Percentiles rank a stretch among this genome's conserved stretches.
Conservation (phyloP, 2,329 filamentous ascomycete genomes). For the Colletotrichum sidae region DNA sequence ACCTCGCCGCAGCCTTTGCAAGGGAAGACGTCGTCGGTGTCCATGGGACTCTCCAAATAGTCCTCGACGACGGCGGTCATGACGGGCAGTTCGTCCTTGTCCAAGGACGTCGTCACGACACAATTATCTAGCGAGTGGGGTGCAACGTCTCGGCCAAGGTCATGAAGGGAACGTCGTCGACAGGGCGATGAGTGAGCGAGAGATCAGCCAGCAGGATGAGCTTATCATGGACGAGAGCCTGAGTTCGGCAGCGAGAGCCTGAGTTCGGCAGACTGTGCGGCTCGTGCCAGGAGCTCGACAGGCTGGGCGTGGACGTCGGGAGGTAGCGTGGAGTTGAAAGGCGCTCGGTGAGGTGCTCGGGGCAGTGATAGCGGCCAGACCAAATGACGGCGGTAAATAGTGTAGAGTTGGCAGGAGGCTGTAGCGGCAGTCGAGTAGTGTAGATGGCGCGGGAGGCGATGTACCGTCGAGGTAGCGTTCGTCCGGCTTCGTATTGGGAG, state of each 20-base stretch:
- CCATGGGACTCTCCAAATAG: conserved; percentile 74
- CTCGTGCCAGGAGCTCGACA: conserved; percentile 34
- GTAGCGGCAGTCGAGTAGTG: conserved; percentile 5
- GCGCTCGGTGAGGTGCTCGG: conserved; percentile 34
- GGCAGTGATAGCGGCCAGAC: conserved; percentile 21
- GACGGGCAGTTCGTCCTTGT: conserved; percentile 40
- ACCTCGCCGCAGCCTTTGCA: conserved; percentile 96
- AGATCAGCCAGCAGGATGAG: conserved; percentile 16
- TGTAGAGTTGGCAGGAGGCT: conserved; percentile 1
- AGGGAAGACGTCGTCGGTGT: conserved; percentile 85
- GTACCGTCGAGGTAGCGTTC: conserved; percentile 29
- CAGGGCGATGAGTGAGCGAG: conserved; percentile 18
- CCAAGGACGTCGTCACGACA: conserved; percentile 28
- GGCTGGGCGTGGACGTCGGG: conserved; percentile 26
- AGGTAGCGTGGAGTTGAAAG: conserved; percentile 21
- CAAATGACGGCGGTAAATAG: conserved; percentile 12
- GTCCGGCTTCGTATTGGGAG: conserved; percentile 24
- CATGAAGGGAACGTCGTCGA: conserved; percentile 31
- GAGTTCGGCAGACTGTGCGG: conserved; percentile 31
- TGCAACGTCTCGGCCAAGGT: conserved; percentile 15
- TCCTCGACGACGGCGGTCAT: conserved; percentile 68
- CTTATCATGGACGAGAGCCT: conserved; percentile 28
- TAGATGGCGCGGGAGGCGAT: conserved; percentile 6
- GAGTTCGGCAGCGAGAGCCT: conserved; percentile 21
- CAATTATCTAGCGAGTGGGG: conserved; percentile 24